A percentile compares a stretch with the other conserved stretches of the same genome.
phyloP scores from a whole-genome alignment of 257 asterid species.

The Scutellaria baicalensis region DNA sequence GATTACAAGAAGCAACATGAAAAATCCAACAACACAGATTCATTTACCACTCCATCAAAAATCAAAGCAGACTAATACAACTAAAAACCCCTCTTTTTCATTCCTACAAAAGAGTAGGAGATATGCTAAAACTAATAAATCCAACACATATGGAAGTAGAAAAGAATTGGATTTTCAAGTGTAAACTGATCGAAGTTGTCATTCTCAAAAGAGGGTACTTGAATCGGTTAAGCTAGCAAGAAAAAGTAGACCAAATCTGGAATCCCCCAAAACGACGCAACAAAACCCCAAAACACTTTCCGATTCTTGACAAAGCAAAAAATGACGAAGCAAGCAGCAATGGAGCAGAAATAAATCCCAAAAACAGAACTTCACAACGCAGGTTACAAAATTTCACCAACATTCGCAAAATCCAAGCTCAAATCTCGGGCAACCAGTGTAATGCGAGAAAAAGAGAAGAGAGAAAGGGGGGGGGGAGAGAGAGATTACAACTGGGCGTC shows the following conservation, averaged over 20 bases:
- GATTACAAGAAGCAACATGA: neutral
- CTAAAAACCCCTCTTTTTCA: neutral
- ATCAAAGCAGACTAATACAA: neutral
- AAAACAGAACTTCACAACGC: neutral
- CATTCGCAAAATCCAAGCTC: conserved; percentile 10
- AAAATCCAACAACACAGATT: neutral
- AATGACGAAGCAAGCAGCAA: neutral
- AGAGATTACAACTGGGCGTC: conserved; percentile 60
- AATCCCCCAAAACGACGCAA: neutral
- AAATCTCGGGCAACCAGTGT: neutral
- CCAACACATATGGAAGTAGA: neutral
- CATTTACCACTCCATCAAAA: neutral
- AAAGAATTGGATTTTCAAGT: neutral
- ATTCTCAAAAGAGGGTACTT: neutral
- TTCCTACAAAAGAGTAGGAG: neutral
- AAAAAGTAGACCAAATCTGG: neutral
- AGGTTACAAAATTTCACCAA: neutral
- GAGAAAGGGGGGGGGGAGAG: neutral
- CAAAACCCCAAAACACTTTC: neutral
- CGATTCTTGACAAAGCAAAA: neutral
- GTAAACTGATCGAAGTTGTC: neutral
- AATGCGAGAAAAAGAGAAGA: neutral
- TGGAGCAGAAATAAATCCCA: neutral
- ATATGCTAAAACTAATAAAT: neutral
- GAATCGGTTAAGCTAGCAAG: neutral